Conservation (phyloP, 1,284 basidiomycete species). For the Cerioporus squamosus region DNA sequence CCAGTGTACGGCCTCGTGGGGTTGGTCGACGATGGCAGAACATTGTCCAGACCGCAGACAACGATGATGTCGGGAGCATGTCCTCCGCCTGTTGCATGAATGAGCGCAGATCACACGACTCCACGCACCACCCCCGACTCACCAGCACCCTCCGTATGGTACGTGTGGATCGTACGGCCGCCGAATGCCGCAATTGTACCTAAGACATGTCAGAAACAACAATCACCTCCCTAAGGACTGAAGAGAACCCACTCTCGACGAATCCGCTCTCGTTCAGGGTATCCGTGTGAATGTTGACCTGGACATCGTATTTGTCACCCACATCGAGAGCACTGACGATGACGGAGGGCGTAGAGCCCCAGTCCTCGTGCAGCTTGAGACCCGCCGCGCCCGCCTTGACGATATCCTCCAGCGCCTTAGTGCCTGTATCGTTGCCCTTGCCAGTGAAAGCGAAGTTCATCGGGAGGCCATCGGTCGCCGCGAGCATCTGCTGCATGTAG, state of each 20-base stretch:
- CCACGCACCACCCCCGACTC: conserved; percentile 20
- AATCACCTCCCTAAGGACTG: neutral
- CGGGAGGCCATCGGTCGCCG: conserved; percentile 86
- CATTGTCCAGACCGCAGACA: conserved; percentile 89
- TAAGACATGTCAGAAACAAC: conserved; percentile 33
- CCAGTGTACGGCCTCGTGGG: conserved; percentile 92
- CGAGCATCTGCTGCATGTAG: conserved; percentile 88
- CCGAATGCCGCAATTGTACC: conserved; percentile 92
- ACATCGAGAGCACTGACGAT: conserved; percentile 84
- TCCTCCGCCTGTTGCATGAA: conserved; percentile 71
- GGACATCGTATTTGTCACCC: conserved; percentile 93
- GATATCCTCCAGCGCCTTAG: conserved; percentile 78
- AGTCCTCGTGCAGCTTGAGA: conserved; percentile 97
- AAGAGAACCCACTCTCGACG: conserved; percentile 73
- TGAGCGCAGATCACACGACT: neutral
- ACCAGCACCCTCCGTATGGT: conserved; percentile 95
- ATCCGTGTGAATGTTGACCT: conserved; percentile 98
- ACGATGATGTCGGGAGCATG: conserved; percentile 99
- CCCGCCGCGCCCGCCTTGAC: conserved; percentile 89
- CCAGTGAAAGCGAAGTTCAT: conserved; percentile 95
- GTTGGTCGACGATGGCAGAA: conserved; percentile 97
- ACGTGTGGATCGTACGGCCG: conserved; percentile 95
- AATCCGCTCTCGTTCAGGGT: conserved; percentile 96
- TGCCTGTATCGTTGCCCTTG: conserved; percentile 91
- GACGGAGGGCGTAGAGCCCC: conserved; percentile 91